Percentiles rank a stretch among this genome's conserved stretches.
Evolutionary conservation across 1,139 yeast species (phyloP).

Genomic region (Scheffersomyces quercinus): DNA sequence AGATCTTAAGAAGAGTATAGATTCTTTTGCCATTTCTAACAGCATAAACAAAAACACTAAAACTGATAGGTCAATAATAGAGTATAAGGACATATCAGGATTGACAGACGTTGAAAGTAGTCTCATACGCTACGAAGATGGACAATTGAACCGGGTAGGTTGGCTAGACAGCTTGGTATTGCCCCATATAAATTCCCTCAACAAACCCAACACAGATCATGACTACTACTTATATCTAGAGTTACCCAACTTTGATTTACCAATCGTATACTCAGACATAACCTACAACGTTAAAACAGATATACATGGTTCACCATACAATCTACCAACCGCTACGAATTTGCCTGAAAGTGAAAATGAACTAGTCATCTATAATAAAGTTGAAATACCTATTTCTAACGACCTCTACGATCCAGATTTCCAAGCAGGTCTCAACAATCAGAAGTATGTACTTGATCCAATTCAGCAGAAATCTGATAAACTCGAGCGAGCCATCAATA

Average conservation of each 20-base stretch:
- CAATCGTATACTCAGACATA: constrained; percentile 74
- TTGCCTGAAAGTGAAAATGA: constrained; percentile 12
- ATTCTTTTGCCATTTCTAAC: too few relatives aligned
- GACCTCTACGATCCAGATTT: constrained; percentile 44
- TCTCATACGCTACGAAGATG: constrained; percentile 66
- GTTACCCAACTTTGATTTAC: constrained; percentile 74
- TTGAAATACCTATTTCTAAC: constrained; percentile 31
- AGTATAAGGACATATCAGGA: constrained; percentile 24
- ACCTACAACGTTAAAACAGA: constrained; percentile 16
- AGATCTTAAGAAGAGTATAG: too few relatives aligned
- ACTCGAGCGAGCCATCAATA: constrained; percentile 74
- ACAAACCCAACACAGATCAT: constrained; percentile 19
- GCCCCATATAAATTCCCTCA: constrained; percentile 41
- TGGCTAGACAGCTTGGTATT: constrained; percentile 80
- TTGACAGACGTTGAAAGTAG: constrained; percentile 48
- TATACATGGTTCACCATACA: neutral
- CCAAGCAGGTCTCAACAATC: constrained; percentile 15
- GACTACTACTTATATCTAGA: constrained; percentile 62
- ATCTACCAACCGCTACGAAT: constrained; percentile 14
- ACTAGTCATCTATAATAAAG: constrained; percentile 34
- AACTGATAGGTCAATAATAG: constrained; percentile 8
- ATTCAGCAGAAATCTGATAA: constrained; percentile 85
- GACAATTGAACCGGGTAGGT: constrained; percentile 58
- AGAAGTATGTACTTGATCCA: constrained; percentile 57
- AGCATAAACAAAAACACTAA: too few relatives aligned